These are phyloP conservation scores for Echeveria elegans DNA, from an alignment of 164 flowering plant species.

Conservation along the genomic window DNA sequence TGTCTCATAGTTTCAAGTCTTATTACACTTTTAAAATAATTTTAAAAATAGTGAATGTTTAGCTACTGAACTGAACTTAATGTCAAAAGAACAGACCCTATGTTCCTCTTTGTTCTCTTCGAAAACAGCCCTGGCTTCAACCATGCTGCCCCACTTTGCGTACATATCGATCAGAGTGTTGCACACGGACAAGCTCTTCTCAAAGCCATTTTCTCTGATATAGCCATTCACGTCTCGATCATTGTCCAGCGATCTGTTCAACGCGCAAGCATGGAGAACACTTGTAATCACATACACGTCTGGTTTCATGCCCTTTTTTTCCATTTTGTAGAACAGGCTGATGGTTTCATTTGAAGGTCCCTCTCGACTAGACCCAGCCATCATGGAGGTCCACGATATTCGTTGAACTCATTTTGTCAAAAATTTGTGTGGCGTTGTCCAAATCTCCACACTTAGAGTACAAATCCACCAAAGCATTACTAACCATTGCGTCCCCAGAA, in stretches of 20 bases:
- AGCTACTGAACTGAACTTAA: too few relatives aligned
- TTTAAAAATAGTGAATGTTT: too few relatives aligned
- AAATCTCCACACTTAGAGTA: constrained; percentile 51
- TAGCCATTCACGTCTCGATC: constrained; percentile 41
- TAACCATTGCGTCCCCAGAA: constrained; percentile 19
- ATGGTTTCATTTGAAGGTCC: constrained; percentile 35
- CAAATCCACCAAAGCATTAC: constrained; percentile 46
- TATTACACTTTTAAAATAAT: too few relatives aligned
- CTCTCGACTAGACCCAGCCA: constrained; percentile 47
- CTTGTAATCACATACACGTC: constrained; percentile 39
- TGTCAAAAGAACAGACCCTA: too few relatives aligned
- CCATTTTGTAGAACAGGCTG: constrained; percentile 37
- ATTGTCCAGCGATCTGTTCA: constrained; percentile 30
- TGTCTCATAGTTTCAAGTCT: too few relatives aligned
- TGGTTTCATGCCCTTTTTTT: constrained; percentile 29
- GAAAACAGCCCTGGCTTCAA: constrained; percentile 40
- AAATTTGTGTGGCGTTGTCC: constrained; percentile 24
- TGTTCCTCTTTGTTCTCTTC: constrained; percentile 22
- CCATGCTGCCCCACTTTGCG: constrained; percentile 71
- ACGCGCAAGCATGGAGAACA: constrained; percentile 53
- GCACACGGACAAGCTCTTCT: constrained; percentile 27
- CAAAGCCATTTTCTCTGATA: constrained; percentile 30
- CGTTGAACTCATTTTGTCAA: constrained; percentile 32
- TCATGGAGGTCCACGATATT: constrained; percentile 55
- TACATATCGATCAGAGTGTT: constrained; percentile 72